Base-by-base conservation (phyloP, 176 grass and related monocot species). In the Aegilops tauschii region DNA sequence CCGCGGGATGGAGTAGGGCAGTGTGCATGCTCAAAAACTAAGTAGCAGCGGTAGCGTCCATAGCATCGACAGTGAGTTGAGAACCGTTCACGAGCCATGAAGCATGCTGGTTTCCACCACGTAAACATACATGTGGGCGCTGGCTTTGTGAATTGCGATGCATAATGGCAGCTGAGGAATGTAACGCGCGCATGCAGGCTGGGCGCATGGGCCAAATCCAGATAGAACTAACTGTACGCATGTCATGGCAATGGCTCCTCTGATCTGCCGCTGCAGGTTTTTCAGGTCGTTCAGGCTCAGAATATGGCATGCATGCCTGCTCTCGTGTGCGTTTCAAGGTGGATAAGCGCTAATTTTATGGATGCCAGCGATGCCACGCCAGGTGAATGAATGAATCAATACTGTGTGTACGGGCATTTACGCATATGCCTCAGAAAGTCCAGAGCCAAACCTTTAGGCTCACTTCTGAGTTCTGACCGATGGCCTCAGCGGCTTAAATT, bases 361-460 rank as follows among this genome's bases (percentile, higher is more conserved):
- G 59, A 76, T 76, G 86, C 69, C 86, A 82, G 69, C 79, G 34
- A 80, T 76, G 79, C 66, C 52, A 56, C 17, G 52, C 17, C 17
- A 56, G 52, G 17, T 7, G 52, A 56, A 20, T 54, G 50, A 6
- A 18, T 44, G 40, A 44, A 44, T 56, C 17, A 20, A 56, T 56
- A 1, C 17, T 56, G 52, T 56, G 52, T 3, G 16, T 54, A 56
- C 52, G 52, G 52, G 52, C 52, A 56, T 56, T 56, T 56, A 20
- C 17, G 52, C 52, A 2, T 56, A 56, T 20, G 52, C 52, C 6
- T 56, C 17, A 2, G 5, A 56, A 20, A 20, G 52, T 18, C 0
- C 49, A 16, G 4, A 5, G 49, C 49, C 49, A 52, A 52, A 47
- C 39, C 39, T 40, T 1, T 14, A 17, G 49, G 13, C 49, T 16